Percentiles rank a stretch among this genome's conserved stretches.
phyloP scores from a whole-genome alignment of 2,329 filamentous ascomycete genomes.

The Ophiosphaerella korrae region DNA sequence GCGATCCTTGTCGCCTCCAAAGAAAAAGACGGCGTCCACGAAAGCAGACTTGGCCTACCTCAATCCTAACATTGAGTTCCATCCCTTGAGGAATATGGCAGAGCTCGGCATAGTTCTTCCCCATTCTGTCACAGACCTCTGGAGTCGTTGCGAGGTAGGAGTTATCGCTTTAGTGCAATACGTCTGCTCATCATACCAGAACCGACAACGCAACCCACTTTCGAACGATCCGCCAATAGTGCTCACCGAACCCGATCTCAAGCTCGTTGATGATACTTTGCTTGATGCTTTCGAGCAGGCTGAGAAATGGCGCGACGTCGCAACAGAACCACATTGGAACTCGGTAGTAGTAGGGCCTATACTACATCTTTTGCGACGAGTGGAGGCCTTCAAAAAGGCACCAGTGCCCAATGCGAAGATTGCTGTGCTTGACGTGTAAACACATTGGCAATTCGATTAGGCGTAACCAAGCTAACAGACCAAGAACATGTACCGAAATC shows the following conservation, averaged over 20 bases:
- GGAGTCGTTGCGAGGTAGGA: constrained; percentile 18
- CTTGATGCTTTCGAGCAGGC: constrained; percentile 14
- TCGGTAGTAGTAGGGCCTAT: constrained; percentile 14
- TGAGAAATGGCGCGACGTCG: constrained; percentile 17
- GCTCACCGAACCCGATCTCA: constrained; percentile 14
- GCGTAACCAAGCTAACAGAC: constrained; percentile 5
- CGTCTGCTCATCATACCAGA: no score
- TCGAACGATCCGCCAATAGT: constrained; percentile 1
- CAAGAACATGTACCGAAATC: constrained; percentile 12
- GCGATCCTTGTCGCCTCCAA: constrained; percentile 11
- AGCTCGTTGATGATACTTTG: constrained; percentile 15
- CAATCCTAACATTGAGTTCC: constrained; percentile 15
- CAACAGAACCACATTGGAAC: constrained; percentile 17
- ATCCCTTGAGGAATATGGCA: constrained; percentile 4
- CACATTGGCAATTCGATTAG: constrained; percentile 4
- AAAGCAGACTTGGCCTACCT: constrained; percentile 14
- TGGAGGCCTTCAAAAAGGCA: constrained; percentile 11
- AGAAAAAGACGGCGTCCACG: constrained; percentile 13
- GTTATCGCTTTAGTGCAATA: no score
- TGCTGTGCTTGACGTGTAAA: constrained; percentile 16
- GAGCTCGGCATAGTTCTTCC: constrained; percentile 14
- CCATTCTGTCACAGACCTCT: constrained; percentile 11
- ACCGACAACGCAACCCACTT: no score
- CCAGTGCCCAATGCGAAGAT: constrained; percentile 11
- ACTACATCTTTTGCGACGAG: constrained; percentile 12